Conservation (phyloP, 768 basidiomycete genomes). For the Agaricus sinodeliciosus region DNA sequence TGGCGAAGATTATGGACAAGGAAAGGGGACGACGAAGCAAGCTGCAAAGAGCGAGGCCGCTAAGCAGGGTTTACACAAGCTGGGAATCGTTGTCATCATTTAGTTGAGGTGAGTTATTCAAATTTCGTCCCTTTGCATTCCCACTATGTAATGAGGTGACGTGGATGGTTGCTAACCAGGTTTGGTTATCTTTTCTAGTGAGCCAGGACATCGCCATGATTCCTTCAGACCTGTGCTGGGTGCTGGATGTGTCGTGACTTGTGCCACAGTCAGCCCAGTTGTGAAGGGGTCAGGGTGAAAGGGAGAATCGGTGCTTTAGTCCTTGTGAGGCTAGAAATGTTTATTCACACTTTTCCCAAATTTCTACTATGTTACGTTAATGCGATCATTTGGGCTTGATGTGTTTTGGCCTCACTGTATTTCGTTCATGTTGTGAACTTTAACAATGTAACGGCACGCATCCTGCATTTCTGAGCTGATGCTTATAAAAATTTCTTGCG, state of each 20-base stretch:
- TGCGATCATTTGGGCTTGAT: background rate
- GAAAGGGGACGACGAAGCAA: constrained; percentile 72
- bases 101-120: constrained; percentile 32
- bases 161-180: background rate
- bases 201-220: background rate
- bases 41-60: constrained; percentile 78
- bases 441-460: no score
- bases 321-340: no score
- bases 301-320: background rate
- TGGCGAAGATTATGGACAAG: constrained; percentile 51
- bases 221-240: constrained; percentile 10
- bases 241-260: constrained; percentile 1
- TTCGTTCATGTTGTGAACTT: no score
- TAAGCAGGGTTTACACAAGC: constrained; percentile 55
- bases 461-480: no score
- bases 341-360: no score
- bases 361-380: no score
- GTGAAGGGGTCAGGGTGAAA: constrained; percentile 8
- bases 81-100: constrained; percentile 37
- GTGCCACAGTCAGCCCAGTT: constrained; percentile 9
- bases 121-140: background rate
- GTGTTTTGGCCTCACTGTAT: no score
- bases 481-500: background rate
- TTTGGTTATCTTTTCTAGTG: constrained; percentile 1
- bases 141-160: background rate